A percentile compares a stretch with the other conserved stretches of the same genome.
Evolutionary conservation across 1,284 basidiomycete genomes (phyloP).

Genomic region (Cryptococcus wingfieldii): DNA sequence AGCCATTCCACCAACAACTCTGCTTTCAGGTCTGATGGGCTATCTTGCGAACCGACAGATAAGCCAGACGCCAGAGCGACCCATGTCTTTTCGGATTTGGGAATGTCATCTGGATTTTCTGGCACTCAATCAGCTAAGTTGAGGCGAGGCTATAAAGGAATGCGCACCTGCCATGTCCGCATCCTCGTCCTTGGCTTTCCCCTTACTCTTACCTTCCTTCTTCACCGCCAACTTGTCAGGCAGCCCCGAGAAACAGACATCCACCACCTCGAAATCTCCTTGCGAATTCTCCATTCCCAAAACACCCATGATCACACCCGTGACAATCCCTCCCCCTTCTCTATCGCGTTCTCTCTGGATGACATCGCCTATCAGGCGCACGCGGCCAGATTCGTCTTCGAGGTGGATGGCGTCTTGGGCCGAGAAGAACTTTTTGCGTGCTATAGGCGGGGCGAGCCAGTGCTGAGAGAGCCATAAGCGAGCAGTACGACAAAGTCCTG

Average conservation of each 20-base stretch:
- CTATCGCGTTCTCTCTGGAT: slow-evolving; percentile 47
- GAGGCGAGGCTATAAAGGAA: too few species aligned
- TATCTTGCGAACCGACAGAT: slow-evolving; percentile 57
- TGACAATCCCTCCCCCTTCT: slow-evolving; percentile 64
- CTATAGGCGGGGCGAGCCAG: slow-evolving; percentile 79
- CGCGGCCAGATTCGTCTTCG: slow-evolving; percentile 92
- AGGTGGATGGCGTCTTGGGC: slow-evolving; percentile 77
- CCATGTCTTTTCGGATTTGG: slow-evolving; percentile 56
- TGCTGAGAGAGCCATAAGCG: slow-evolving; percentile 56
- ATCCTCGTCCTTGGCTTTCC: slow-evolving; percentile 44
- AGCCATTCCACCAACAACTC: slow-evolving; percentile 85
- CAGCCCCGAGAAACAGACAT: slow-evolving; percentile 78
- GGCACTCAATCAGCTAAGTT: neutral
- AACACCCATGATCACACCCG: slow-evolving; percentile 83
- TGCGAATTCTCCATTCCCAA: slow-evolving; percentile 81
- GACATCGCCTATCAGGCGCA: slow-evolving; percentile 73
- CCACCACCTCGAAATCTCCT: slow-evolving; percentile 91
- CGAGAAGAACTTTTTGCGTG: slow-evolving; percentile 68
- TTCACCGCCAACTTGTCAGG: slow-evolving; percentile 56
- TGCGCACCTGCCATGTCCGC: slow-evolving; percentile 26
- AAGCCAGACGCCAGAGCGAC: slow-evolving; percentile 81
- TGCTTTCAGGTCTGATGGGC: slow-evolving; percentile 64
- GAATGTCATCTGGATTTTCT: neutral
- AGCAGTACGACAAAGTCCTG: neutral
- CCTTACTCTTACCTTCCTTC: slow-evolving; percentile 37